Evolutionary conservation across 179 eudicot genomes (phyloP), one percentile per base, ranked within the genome.

Genomic region (Silene coronaria): DNA sequence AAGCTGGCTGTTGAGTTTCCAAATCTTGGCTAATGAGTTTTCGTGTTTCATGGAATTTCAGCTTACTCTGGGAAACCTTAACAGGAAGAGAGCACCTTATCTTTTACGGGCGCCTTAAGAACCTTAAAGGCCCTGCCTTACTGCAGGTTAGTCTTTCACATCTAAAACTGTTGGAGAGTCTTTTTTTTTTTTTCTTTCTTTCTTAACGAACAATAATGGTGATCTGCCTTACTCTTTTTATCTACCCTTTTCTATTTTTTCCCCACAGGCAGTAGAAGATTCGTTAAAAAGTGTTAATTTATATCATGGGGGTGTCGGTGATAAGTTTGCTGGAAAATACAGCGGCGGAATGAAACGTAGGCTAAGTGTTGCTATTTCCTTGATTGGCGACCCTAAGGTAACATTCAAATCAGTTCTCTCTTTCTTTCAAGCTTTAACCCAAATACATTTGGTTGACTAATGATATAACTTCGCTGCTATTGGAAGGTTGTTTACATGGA

Each of bases 281-380:
- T 94, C 97, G 77, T 86, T 91, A 2, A 90, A 78, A 82, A 86
- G 92, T 72, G 92, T 94, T 10, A 94, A 90, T 72, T 78, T 92
- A 55, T 89, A 84, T 74, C 77, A 87, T 62, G 98, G 98, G 22
- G 97, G 97, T n/a, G 91, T 94, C 66, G 94, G 87, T 71, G 97
- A 94, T 75, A 90, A 91, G 75, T 84, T 79, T 75, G 84, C 96
- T 57, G 89, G 96, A 21, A 90, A 91, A 77, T 94, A 89, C 76
- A 91, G 96, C 73, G 96, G 97, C 71, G 98, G 98, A 38, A 94
- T 94, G 98, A 94, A 92, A 78, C 90, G 98, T 83, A 90, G 98
- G 86, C 98, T 94, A 61, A 94, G 98, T 80, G 97, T 94, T 27
- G 98, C 98, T 55, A 90, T 94, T 73, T 89, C 98, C 62, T 85